phyloP scores from a whole-genome alignment of 2,329 filamentous ascomycete genomes.

The Nemania sp. region DNA sequence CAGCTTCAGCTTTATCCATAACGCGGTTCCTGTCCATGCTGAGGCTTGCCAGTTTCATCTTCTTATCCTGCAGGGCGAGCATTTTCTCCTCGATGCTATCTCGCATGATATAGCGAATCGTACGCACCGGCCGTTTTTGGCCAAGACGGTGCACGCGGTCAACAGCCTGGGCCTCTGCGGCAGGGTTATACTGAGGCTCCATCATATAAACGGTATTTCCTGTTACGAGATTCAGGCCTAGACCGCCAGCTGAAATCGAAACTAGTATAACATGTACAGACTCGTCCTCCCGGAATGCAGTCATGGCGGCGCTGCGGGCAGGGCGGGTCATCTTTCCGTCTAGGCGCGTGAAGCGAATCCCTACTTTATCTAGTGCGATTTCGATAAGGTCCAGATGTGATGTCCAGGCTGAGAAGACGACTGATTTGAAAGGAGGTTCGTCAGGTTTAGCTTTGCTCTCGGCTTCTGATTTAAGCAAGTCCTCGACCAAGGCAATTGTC shows the following conservation, averaged over 20 bases:
- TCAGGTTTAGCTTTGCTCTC: conserved; percentile 71
- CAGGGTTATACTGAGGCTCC: conserved; percentile 98
- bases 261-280: conserved; percentile 84
- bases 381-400: conserved; percentile 93
- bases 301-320: conserved; percentile 80
- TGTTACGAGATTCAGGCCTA: conserved; percentile 89
- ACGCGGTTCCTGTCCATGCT: conserved; percentile 74
- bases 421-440: conserved; percentile 86
- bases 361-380: conserved; percentile 75
- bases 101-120: conserved; percentile 89
- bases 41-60: conserved; percentile 88
- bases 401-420: conserved; percentile 97
- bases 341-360: conserved; percentile 80
- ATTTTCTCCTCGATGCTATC: conserved; percentile 96
- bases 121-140: conserved; percentile 89
- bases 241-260: conserved; percentile 90
- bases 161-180: conserved; percentile 91
- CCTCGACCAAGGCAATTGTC: conserved; percentile 82
- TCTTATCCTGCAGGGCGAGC: conserved; percentile 88
- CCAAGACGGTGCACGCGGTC: conserved; percentile 93
- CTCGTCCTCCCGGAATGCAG: conserved; percentile 79
- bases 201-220: conserved; percentile 93
- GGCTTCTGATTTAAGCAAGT: conserved; percentile 73
- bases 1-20: conserved; percentile 68
- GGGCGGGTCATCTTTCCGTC: conserved; percentile 88